phyloP scores from a whole-genome alignment of 345 rosid genomes.

The Balakata baccata region DNA sequence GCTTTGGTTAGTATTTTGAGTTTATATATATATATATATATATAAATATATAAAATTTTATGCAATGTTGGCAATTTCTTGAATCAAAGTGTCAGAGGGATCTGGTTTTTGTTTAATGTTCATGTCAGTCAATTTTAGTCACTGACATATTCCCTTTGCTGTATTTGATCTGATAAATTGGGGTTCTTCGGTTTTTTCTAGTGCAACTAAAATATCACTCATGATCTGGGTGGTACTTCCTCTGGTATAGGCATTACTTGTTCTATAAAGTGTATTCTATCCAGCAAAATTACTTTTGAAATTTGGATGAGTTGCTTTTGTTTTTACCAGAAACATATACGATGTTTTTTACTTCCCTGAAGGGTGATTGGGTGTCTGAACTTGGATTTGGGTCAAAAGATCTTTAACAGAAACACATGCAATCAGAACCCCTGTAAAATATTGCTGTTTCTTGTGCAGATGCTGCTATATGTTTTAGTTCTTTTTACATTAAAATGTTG shows the following conservation, averaged over 20 bases:
- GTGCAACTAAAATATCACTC: neutral
- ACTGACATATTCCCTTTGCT: slow-evolving; percentile 3
- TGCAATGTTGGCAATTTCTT: slow-evolving; percentile 1
- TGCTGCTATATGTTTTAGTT: neutral
- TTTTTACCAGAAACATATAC: neutral
- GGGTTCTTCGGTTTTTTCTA: neutral
- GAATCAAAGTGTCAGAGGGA: neutral
- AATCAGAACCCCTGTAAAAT: neutral
- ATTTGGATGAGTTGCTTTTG: neutral
- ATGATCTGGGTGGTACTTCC: too few species aligned
- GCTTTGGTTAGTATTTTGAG: too few species aligned
- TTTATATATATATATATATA: too few species aligned
- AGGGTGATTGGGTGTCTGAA: too few species aligned
- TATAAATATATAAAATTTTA: too few species aligned
- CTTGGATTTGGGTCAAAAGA: too few species aligned
- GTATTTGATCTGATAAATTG: neutral
- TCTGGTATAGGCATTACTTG: neutral
- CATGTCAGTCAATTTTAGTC: neutral
- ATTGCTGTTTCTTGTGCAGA: neutral
- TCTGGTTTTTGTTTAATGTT: slow-evolving; percentile 1
- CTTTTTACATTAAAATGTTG: neutral
- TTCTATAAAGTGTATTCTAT: neutral
- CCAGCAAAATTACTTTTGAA: neutral
- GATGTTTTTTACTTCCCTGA: neutral
- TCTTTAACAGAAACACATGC: too few species aligned